Percentiles rank a stretch among this genome's conserved stretches.
phyloP scores from a whole-genome alignment of 805 yeast genomes.

The Teunomyces cretensis region DNA sequence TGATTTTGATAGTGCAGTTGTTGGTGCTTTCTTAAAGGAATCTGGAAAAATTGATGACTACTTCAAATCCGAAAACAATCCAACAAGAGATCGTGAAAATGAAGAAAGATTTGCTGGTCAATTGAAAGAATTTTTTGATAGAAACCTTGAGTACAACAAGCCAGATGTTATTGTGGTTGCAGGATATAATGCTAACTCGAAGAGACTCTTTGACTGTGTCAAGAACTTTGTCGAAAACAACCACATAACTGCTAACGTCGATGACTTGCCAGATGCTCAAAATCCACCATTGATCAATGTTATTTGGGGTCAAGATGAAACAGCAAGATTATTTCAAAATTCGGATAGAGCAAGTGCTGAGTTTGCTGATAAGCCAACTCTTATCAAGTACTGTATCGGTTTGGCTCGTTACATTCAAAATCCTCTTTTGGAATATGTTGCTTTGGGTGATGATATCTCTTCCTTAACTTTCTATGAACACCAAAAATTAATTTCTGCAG shows the following conservation, averaged over 20 bases:
- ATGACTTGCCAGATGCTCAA: conserved; percentile 38
- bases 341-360: conserved; percentile 75
- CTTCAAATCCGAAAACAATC: conserved; percentile 74
- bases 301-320: conserved; percentile 88
- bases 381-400: conserved; percentile 82
- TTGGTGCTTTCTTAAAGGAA: conserved; percentile 77
- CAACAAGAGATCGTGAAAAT: conserved; percentile 47
- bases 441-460: conserved; percentile 71
- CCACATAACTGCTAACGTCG: conserved; percentile 51
- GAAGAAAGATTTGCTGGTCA: conserved; percentile 57
- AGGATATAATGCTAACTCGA: conserved; percentile 77
- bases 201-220: conserved; percentile 57
- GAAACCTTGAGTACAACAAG: conserved; percentile 45
- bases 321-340: conserved; percentile 83
- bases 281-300: conserved; percentile 61
- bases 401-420: conserved; percentile 90
- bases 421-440: conserved; percentile 87
- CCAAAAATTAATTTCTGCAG: conserved; percentile 70
- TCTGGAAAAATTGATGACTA: conserved; percentile 76
- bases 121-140: conserved; percentile 63
- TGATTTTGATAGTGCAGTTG: conserved; percentile 77
- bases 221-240: conserved; percentile 57
- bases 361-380: conserved; percentile 78
- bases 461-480: conserved; percentile 68
- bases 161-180: conserved; percentile 92